Evolutionary conservation across 169 alveolate species (phyloP).

Genomic region (Theileria annulata): DNA sequence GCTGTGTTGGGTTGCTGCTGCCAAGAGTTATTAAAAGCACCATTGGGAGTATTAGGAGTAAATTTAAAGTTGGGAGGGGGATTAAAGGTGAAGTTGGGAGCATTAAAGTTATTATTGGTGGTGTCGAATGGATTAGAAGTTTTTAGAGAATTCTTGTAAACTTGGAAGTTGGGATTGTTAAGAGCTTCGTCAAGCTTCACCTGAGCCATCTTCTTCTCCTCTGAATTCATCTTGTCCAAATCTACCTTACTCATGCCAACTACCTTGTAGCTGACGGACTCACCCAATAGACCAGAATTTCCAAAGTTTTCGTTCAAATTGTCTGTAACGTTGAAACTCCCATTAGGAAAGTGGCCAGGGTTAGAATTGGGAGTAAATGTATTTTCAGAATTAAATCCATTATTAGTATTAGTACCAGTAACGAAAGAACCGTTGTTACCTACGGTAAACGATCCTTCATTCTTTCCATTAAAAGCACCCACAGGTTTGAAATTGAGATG

Average conservation of each 20-base stretch:
- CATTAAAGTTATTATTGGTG: not conserved
- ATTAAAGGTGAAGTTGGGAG: not conserved
- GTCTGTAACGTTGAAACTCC: not conserved
- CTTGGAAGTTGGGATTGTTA: constrained; percentile 1
- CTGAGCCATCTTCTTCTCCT: constrained; percentile 39
- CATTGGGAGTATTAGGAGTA: not conserved
- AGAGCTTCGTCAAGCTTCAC: constrained; percentile 28
- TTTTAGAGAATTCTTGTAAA: constrained; percentile 12
- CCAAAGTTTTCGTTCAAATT: not conserved
- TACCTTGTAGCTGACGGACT: constrained; percentile 22
- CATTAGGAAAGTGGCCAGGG: constrained; percentile 10
- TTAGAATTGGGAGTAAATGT: not conserved
- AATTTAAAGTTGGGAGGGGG: not conserved
- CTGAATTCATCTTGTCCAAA: constrained; percentile 20
- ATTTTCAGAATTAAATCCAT: not conserved
- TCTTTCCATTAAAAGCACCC: not conserved
- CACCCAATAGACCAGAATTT: not conserved
- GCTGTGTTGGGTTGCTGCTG: not conserved
- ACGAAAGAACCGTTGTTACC: not conserved
- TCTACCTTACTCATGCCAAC: constrained; percentile 47
- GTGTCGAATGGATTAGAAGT: not conserved
- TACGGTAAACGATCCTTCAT: not conserved
- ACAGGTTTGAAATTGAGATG: constrained; percentile 55
- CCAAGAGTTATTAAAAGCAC: not conserved
- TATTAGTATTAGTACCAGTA: not conserved